Percentiles rank a stretch among this genome's conserved stretches.
Evolutionary conservation across 2,329 filamentous ascomycete species (phyloP).

Genomic region (Erysiphe neolycopersici): DNA sequence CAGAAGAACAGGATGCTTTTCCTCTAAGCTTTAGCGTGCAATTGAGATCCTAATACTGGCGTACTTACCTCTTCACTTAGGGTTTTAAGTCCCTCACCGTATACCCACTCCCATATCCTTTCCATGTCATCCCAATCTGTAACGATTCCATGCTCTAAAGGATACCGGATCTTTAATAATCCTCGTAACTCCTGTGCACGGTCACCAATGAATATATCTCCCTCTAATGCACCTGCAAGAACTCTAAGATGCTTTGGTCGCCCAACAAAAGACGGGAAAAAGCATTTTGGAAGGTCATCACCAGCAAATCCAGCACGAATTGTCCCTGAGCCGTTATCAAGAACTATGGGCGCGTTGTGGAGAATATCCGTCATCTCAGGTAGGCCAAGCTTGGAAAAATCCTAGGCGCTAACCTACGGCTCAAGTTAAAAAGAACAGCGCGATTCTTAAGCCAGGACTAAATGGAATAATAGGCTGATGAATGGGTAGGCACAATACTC

Average conservation of each 20-base stretch:
- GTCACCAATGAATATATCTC: conserved; percentile 89
- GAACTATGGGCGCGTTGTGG: conserved; percentile 93
- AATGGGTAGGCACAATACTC: too few species aligned
- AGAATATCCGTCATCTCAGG: conserved; percentile 36
- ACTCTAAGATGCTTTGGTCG: conserved; percentile 87
- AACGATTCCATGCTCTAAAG: conserved; percentile 89
- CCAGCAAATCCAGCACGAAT: conserved; percentile 93
- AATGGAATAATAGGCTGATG: too few species aligned
- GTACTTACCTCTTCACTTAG: conserved; percentile 68
- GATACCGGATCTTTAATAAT: conserved; percentile 83
- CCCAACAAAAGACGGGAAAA: conserved; percentile 91
- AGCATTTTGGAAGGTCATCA: conserved; percentile 86
- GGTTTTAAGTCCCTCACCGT: conserved; percentile 85
- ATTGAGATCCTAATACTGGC: background rate
- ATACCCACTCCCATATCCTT: conserved; percentile 96
- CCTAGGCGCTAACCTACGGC: background rate
- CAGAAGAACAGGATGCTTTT: conserved; percentile 71
- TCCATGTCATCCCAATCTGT: conserved; percentile 99
- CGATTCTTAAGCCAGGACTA: too few species aligned
- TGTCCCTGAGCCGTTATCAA: conserved; percentile 95
- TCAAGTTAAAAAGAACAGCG: too few species aligned
- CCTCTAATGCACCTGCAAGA: conserved; percentile 85
- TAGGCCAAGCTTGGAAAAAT: background rate
- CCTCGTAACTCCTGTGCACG: conserved; percentile 71
- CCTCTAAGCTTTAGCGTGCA: background rate